Conservation (phyloP, 2,329 filamentous ascomycete genomes). For the Botrytis deweyae region DNA sequence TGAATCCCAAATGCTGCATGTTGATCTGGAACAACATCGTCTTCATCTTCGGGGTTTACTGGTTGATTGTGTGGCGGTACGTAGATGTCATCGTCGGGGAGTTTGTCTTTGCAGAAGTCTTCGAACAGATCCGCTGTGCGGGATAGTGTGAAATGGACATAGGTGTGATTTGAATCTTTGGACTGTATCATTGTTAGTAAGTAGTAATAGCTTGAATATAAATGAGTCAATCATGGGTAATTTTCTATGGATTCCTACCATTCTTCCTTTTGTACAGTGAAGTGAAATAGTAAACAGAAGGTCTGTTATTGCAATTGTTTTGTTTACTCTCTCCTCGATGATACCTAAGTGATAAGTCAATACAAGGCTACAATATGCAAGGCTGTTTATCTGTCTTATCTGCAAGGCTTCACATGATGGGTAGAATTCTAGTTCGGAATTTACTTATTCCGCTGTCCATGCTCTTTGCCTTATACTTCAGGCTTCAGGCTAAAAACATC, state of each 20-base stretch:
- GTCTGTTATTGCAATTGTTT: neutral
- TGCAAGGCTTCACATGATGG: neutral
- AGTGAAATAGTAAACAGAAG: neutral
- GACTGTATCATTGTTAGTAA: constrained; percentile 30
- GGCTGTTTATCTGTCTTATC: neutral
- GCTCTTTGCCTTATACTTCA: accelerated
- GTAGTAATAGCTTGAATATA: neutral
- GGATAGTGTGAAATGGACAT: constrained; percentile 71
- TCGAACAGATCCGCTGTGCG: constrained; percentile 78
- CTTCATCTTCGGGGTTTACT: constrained; percentile 83
- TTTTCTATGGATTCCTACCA: neutral
- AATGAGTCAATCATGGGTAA: neutral
- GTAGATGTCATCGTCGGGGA: constrained; percentile 77
- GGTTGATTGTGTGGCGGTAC: constrained; percentile 79
- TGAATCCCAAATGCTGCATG: constrained; percentile 86
- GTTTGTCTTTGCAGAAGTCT: constrained; percentile 68
- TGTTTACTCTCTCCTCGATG: neutral
- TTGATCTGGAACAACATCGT: constrained; percentile 84
- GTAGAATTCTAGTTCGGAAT: neutral
- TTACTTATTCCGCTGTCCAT: neutral
- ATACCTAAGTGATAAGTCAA: neutral
- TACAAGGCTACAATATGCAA: neutral
- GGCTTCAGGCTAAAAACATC: neutral
- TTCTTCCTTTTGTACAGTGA: neutral
- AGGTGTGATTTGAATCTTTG: constrained; percentile 74